phyloP scores from a whole-genome alignment of 2,329 filamentous ascomycete species.

The Diatrype stigma region DNA sequence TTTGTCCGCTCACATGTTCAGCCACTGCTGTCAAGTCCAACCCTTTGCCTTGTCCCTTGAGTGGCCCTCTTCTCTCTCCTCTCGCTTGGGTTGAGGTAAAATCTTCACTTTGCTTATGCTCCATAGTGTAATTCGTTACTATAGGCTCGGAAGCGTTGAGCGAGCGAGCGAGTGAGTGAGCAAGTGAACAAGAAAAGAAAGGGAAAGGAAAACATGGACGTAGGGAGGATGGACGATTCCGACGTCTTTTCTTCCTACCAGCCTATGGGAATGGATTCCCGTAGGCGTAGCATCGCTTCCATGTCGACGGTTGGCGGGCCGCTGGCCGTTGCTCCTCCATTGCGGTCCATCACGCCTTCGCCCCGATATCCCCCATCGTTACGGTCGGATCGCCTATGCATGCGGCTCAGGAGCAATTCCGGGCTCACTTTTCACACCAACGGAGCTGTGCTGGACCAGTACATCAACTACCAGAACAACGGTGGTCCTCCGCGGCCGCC shows the following conservation, averaged over 20 bases:
- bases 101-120: no score
- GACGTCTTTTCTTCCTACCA: not conserved
- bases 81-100: no score
- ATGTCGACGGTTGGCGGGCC: not conserved
- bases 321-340: not conserved
- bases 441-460: constrained; percentile 39
- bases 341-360: not conserved
- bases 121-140: no score
- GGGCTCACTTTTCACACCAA: constrained; percentile 43
- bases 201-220: not conserved
- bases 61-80: no score
- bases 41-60: no score
- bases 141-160: no score
- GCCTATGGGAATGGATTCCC: not conserved
- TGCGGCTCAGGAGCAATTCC: constrained; percentile 40
- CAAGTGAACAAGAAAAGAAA: not conserved
- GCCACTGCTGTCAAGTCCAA: no score
- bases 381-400: constrained; percentile 17
- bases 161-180: no score
- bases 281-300: not conserved
- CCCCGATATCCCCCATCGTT: constrained; percentile 4
- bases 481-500: constrained; percentile 31
- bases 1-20: no score
- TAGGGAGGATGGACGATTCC: not conserved
- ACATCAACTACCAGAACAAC: constrained; percentile 40